phyloP scores from a whole-genome alignment of 495 filamentous ascomycete species.

The Penicillium salamii region DNA sequence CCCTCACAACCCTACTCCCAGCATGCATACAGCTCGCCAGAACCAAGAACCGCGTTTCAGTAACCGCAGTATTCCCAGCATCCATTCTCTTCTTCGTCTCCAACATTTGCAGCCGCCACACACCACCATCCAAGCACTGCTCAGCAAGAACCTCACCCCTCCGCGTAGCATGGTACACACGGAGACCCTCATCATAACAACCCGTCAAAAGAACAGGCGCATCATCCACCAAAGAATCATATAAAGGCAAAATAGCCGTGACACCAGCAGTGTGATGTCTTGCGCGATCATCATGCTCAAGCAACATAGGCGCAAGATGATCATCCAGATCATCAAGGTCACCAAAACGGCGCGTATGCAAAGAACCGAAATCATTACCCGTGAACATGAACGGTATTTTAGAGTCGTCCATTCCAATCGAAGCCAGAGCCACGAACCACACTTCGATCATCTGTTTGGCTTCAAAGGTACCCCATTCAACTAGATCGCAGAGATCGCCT shows the following conservation, averaged over 20 bases:
- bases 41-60: constrained; percentile 47
- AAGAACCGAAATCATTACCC: constrained; percentile 34
- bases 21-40: constrained; percentile 94
- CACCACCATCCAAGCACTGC: constrained; percentile 73
- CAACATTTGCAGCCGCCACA: constrained; percentile 80
- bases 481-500: constrained; percentile 12
- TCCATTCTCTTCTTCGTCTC: constrained; percentile 11
- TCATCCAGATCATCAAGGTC: constrained; percentile 16
- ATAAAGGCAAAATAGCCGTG: constrained; percentile 76
- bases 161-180: constrained; percentile 54
- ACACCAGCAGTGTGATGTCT: constrained; percentile 75
- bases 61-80: neutral
- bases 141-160: constrained; percentile 54
- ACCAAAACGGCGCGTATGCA: constrained; percentile 33
- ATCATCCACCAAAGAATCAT: constrained; percentile 30
- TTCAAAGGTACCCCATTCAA: constrained; percentile 27
- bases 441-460: constrained; percentile 42
- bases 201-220: constrained; percentile 71
- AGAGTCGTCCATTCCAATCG: constrained; percentile 2
- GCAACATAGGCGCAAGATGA: constrained; percentile 14
- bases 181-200: constrained; percentile 85
- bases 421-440: constrained; percentile 43
- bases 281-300: constrained; percentile 35
- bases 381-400: constrained; percentile 35
- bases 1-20: constrained; percentile 65